Evolutionary conservation across 2,329 filamentous ascomycete species (phyloP).

Genomic region (Tolypocladium paradoxum): DNA sequence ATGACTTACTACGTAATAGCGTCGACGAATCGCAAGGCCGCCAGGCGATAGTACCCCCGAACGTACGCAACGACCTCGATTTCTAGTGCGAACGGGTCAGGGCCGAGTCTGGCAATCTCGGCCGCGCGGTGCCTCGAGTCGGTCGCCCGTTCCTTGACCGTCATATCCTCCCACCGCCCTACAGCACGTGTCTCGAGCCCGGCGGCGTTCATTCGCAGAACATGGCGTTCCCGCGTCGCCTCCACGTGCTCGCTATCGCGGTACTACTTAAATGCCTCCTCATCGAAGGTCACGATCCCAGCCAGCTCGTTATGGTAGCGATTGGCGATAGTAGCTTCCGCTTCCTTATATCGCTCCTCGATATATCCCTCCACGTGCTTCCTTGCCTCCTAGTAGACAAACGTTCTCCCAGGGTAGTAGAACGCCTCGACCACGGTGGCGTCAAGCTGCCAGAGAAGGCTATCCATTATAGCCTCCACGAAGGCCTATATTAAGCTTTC

Average conservation of each 20-base stretch:
- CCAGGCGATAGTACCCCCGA: constrained; percentile 58
- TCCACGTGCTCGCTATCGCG: constrained; percentile 32
- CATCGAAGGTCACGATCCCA: constrained; percentile 47
- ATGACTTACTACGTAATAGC: constrained; percentile 34
- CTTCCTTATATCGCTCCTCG: constrained; percentile 22
- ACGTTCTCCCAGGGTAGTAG: constrained; percentile 30
- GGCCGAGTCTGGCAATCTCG: constrained; percentile 36
- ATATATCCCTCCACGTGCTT: constrained; percentile 35
- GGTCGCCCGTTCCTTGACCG: constrained; percentile 32
- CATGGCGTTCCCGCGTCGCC: constrained; percentile 36
- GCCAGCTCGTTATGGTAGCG: constrained; percentile 42
- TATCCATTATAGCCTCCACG: constrained; percentile 32
- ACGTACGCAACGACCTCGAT: constrained; percentile 52
- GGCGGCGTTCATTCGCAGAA: constrained; percentile 33
- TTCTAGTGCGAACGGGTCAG: constrained; percentile 49
- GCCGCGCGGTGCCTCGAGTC: constrained; percentile 31
- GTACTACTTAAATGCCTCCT: constrained; percentile 34
- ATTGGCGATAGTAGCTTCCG: constrained; percentile 26
- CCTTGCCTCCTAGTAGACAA: constrained; percentile 38
- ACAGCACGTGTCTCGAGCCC: constrained; percentile 18
- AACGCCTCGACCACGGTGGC: constrained; percentile 37
- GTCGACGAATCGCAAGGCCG: constrained; percentile 54
- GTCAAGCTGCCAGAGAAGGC: constrained; percentile 36
- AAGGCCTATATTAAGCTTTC: constrained; percentile 37
- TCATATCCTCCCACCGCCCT: constrained; percentile 32